A percentile compares a stretch with the other conserved stretches of the same genome.
phyloP scores from a whole-genome alignment of 2,329 filamentous ascomycete species.

The Exserohilum rostratum region DNA sequence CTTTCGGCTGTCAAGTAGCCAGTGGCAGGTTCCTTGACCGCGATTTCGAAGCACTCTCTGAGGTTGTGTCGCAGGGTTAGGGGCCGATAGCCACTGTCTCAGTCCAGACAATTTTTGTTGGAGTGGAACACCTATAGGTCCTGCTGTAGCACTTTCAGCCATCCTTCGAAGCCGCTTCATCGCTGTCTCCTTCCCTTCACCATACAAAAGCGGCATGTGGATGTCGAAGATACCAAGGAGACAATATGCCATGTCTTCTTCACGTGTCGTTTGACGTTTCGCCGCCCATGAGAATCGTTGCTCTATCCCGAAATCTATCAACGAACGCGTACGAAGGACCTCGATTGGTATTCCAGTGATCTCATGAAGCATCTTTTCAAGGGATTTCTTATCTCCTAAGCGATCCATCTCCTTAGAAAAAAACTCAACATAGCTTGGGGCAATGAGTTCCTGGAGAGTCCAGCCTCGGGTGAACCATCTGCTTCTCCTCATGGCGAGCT shows the following conservation, averaged over 20 bases:
- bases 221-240: slow-evolving; percentile 26
- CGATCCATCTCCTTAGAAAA: too few species aligned
- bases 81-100: slow-evolving; percentile 46
- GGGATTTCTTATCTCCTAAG: neutral
- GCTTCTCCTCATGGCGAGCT: too few species aligned
- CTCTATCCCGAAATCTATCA: neutral
- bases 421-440: too few species aligned
- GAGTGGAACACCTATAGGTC: too few species aligned
- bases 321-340: neutral
- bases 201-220: slow-evolving; percentile 18
- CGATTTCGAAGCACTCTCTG: slow-evolving; percentile 41
- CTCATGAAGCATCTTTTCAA: neutral
- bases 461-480: too few species aligned
- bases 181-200: neutral
- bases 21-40: slow-evolving; percentile 43
- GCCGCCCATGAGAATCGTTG: slow-evolving; percentile 10
- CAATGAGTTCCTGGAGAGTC: too few species aligned
- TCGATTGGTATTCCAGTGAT: neutral
- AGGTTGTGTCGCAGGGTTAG: slow-evolving; percentile 47
- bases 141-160: too few species aligned
- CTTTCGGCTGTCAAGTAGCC: slow-evolving; percentile 38
- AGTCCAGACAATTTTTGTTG: too few species aligned
- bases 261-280: slow-evolving; percentile 20
- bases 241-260: slow-evolving; percentile 25
- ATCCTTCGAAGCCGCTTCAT: too few species aligned